Conservation (phyloP, 805 yeast species). For the Lachancea quebecensis region DNA sequence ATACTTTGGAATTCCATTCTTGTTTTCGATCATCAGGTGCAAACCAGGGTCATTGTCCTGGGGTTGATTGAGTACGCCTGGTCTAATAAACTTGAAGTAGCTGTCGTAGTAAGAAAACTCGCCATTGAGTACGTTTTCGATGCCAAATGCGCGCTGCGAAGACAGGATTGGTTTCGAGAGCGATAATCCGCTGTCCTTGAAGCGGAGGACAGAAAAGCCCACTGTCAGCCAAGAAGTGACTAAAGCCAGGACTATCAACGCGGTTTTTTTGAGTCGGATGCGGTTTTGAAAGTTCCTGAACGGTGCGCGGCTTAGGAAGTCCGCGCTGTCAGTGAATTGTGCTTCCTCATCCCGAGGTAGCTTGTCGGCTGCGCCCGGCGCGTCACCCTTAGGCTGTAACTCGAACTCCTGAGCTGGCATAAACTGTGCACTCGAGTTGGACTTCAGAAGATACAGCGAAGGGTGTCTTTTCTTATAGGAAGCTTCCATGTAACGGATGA, state of each 20-base stretch:
- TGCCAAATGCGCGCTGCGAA: constrained; percentile 8
- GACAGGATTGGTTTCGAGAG: background rate
- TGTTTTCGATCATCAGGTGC: constrained; percentile 22
- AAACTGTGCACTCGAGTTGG: constrained; percentile 21
- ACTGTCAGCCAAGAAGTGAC: constrained; percentile 1
- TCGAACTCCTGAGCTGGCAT: constrained; percentile 12
- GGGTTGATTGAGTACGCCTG: constrained; percentile 14
- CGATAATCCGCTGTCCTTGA: background rate
- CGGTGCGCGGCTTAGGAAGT: background rate
- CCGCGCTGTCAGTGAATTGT: background rate
- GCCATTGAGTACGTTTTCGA: constrained; percentile 22
- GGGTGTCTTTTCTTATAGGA: constrained; percentile 28
- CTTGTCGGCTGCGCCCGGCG: background rate
- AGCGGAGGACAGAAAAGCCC: constrained; percentile 2
- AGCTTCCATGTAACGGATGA: background rate
- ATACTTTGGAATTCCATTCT: constrained; percentile 12
- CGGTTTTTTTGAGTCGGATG: background rate
- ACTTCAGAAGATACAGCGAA: constrained; percentile 24
- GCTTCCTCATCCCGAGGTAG: background rate
- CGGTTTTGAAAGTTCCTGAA: background rate
- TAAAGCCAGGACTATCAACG: background rate
- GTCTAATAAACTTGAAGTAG: constrained; percentile 23
- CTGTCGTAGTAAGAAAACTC: constrained; percentile 20
- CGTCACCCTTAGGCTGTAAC: constrained; percentile 6
- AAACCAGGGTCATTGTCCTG: constrained; percentile 41